Percentiles rank a stretch among this genome's conserved stretches.
These are phyloP conservation scores for Aquilaria agallochum DNA, from an alignment of 441 rosid species.

Conservation along the genomic window DNA sequence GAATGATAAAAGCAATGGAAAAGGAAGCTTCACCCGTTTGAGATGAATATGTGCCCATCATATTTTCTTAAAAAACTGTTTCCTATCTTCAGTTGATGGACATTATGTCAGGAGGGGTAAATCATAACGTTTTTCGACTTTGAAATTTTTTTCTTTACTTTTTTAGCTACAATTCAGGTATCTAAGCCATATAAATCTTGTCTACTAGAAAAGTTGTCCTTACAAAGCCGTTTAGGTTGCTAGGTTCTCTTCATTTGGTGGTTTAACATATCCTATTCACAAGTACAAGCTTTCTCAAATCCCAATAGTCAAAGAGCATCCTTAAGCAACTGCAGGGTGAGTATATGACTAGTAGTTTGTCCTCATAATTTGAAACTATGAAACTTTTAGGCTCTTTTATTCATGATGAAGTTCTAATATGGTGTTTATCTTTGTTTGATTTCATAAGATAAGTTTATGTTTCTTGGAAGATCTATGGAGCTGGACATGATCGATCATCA, in stretches of 20 bases:
- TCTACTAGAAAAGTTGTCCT: slow-evolving; percentile 91
- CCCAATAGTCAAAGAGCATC: slow-evolving; percentile 63
- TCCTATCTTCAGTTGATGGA: slow-evolving; percentile 89
- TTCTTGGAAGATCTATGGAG: too few relatives aligned
- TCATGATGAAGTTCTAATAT: slow-evolving; percentile 12
- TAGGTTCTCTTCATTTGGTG: slow-evolving; percentile 89
- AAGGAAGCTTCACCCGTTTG: slow-evolving; percentile 73
- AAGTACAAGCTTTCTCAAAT: slow-evolving; percentile 63
- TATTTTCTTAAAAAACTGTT: slow-evolving; percentile 85
- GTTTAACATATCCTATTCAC: slow-evolving; percentile 98
- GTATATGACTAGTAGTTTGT: slow-evolving; percentile 7
- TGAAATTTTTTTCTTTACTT: slow-evolving; percentile 9
- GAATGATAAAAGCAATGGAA: slow-evolving; percentile 90
- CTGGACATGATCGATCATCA: too few relatives aligned
- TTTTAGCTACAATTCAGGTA: slow-evolving; percentile 6
- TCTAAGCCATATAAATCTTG: slow-evolving; percentile 4
- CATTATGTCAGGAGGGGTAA: slow-evolving; percentile 99
- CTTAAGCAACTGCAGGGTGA: slow-evolving; percentile 86
- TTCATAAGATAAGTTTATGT: too few relatives aligned
- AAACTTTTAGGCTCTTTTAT: slow-evolving; percentile 5
- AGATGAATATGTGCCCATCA: slow-evolving; percentile 97
- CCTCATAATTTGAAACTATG: neutral
- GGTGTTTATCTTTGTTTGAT: too few relatives aligned
- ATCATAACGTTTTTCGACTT: slow-evolving; percentile 1
- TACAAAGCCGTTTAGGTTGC: slow-evolving; percentile 80